Conservation (phyloP, 257 asterid genomes). For the Lantana camara region DNA sequence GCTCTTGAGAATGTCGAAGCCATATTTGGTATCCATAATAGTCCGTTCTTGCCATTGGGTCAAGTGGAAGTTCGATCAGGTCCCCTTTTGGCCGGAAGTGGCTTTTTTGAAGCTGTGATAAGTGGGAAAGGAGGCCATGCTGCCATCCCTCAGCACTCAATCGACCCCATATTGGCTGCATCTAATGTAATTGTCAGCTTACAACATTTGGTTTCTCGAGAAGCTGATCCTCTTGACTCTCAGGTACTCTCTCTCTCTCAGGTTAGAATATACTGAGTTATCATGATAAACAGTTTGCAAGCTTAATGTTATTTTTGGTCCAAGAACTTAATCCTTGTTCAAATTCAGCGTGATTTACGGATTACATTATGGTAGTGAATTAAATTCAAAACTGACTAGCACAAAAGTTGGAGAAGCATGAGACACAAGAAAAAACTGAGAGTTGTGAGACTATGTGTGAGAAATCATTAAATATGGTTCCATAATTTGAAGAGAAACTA, state of each 20-base stretch:
- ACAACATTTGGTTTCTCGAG: slow-evolving; percentile 89
- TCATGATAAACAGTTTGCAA: no score
- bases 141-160: slow-evolving; percentile 89
- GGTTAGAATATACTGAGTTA: slow-evolving; percentile 8
- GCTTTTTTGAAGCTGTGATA: slow-evolving; percentile 84
- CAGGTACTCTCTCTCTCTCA: slow-evolving; percentile 68
- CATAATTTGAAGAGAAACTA: no score
- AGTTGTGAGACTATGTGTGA: no score
- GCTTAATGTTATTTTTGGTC: no score
- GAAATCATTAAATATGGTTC: no score
- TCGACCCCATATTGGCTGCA: slow-evolving; percentile 91
- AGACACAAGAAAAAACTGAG: no score
- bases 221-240: slow-evolving; percentile 96
- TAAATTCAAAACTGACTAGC: no score
- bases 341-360: no score
- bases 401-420: no score
- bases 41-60: slow-evolving; percentile 49
- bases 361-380: no score
- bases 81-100: slow-evolving; percentile 81
- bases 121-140: slow-evolving; percentile 97
- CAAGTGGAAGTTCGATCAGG: slow-evolving; percentile 64
- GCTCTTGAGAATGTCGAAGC: slow-evolving; percentile 76
- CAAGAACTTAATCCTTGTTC: no score
- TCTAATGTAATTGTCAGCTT: slow-evolving; percentile 83
- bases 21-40: slow-evolving; percentile 72